Evolutionary conservation across 768 basidiomycete species (phyloP).

Genomic region (Boletus rex-veris): DNA sequence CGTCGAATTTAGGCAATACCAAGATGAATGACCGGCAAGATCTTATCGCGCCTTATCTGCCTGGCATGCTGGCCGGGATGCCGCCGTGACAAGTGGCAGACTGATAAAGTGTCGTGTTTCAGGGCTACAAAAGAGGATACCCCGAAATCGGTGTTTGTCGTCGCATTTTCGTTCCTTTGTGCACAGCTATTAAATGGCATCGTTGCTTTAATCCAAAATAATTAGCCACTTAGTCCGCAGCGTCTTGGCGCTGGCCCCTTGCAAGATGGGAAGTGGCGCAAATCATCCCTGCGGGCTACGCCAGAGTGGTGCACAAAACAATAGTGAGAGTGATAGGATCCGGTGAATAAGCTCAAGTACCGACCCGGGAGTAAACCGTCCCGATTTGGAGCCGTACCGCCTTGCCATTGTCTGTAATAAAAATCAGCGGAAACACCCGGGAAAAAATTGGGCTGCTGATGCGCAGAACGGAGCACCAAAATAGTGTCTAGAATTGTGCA

Average conservation of each 20-base stretch:
- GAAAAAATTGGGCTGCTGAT: not conserved
- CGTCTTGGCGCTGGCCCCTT: not conserved
- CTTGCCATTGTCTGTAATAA: slow-evolving; percentile 13
- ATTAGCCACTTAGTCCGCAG: not conserved
- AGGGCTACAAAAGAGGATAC: slow-evolving; percentile 2
- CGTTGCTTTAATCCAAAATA: not conserved
- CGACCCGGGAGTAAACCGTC: slow-evolving; percentile 7
- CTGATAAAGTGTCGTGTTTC: slow-evolving; percentile 8
- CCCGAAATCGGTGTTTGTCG: not conserved
- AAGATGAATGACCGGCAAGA: too few species aligned
- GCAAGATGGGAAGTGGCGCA: not conserved
- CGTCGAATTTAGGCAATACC: not conserved
- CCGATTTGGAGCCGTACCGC: slow-evolving; percentile 14
- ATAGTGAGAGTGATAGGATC: not conserved
- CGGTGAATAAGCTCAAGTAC: slow-evolving; percentile 10
- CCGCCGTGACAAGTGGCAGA: not conserved
- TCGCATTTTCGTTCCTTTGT: not conserved
- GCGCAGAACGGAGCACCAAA: not conserved
- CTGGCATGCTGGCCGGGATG: not conserved
- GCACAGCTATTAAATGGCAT: not conserved
- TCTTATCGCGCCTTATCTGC: not conserved
- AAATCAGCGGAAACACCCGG: slow-evolving; percentile 8
- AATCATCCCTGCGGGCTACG: not conserved
- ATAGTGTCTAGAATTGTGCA: not conserved
- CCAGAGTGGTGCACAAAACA: not conserved